A percentile compares a stretch with the other conserved stretches of the same genome.
Conservation (phyloP, 805 yeast species). For the Saccharomycopsis sp. region DNA sequence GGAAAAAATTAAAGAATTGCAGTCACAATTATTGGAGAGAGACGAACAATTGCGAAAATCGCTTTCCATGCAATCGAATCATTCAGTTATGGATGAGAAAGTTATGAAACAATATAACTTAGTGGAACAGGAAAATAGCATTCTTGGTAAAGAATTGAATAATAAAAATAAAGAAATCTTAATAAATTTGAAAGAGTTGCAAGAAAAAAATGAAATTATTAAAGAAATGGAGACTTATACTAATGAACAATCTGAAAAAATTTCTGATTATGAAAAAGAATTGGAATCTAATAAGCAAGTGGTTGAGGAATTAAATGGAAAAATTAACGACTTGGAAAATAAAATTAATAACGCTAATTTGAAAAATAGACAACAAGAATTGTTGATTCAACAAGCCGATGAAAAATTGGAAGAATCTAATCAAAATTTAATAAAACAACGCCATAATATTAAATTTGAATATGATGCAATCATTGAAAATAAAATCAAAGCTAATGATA, state of each 20-base stretch:
- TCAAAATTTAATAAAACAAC: slow-evolving; percentile 13
- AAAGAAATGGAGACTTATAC: slow-evolving; percentile 19
- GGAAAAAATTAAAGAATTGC: slow-evolving; percentile 19
- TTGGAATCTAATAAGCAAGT: background rate
- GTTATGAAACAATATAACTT: slow-evolving; percentile 14
- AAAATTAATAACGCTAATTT: background rate
- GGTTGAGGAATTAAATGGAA: background rate
- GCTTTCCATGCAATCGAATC: slow-evolving; percentile 1
- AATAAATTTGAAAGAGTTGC: slow-evolving; percentile 16
- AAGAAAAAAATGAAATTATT: slow-evolving; percentile 19
- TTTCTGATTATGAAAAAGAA: background rate
- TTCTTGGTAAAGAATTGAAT: slow-evolving; percentile 15
- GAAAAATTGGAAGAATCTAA: slow-evolving; percentile 11
- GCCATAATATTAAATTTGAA: slow-evolving; percentile 18
- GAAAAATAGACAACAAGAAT: background rate
- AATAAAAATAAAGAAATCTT: slow-evolving; percentile 18
- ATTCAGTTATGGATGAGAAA: slow-evolving; percentile 14
- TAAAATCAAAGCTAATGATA: slow-evolving; percentile 15
- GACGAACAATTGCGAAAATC: slow-evolving; percentile 17
- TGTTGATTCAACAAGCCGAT: background rate
- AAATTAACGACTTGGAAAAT: background rate
- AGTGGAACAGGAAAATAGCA: slow-evolving; percentile 19
- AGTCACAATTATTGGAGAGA: slow-evolving; percentile 10
- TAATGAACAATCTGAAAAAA: slow-evolving; percentile 13
- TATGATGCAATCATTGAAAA: slow-evolving; percentile 21